Conservation (phyloP, 2,329 filamentous ascomycete species). For the Talaromyces verruculosus region DNA sequence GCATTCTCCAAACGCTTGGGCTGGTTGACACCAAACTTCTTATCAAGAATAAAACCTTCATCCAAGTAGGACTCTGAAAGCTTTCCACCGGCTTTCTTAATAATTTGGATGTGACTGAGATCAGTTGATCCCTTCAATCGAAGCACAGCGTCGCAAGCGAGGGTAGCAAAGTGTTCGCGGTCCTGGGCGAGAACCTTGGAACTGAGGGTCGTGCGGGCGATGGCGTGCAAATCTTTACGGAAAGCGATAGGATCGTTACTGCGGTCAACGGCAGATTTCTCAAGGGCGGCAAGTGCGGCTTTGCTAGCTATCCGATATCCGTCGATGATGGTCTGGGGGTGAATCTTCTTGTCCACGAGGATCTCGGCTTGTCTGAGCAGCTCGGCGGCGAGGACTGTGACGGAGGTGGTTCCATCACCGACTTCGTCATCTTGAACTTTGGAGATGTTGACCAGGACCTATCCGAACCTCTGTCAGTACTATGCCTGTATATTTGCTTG, state of each 20-base stretch:
- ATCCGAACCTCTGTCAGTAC: background rate
- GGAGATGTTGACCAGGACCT: conserved; percentile 77
- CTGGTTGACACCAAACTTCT: conserved; percentile 98
- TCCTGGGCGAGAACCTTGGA: conserved; percentile 97
- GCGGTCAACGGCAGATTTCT: conserved; percentile 83
- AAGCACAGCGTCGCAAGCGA: conserved; percentile 88
- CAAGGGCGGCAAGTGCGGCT: conserved; percentile 80
- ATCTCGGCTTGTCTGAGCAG: conserved; percentile 94
- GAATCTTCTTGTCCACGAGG: conserved; percentile 96
- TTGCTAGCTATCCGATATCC: conserved; percentile 95
- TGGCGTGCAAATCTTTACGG: conserved; percentile 82
- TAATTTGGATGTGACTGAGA: conserved; percentile 96
- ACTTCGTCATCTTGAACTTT: conserved; percentile 99
- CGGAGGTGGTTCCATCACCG: conserved; percentile 96
- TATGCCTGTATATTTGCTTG: background rate
- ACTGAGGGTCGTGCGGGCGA: conserved; percentile 92
- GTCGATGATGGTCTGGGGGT: conserved; percentile 98
- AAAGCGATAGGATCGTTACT: conserved; percentile 81
- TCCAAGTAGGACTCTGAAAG: conserved; percentile 96
- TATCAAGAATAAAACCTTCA: conserved; percentile 97
- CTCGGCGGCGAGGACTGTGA: conserved; percentile 91
- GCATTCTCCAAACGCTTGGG: conserved; percentile 96
- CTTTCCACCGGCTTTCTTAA: conserved; percentile 98
- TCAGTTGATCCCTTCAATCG: conserved; percentile 87
- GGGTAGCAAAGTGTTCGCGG: conserved; percentile 81